phyloP scores from a whole-genome alignment of 257 asterid genomes.

The Solanum bulbocastanum region DNA sequence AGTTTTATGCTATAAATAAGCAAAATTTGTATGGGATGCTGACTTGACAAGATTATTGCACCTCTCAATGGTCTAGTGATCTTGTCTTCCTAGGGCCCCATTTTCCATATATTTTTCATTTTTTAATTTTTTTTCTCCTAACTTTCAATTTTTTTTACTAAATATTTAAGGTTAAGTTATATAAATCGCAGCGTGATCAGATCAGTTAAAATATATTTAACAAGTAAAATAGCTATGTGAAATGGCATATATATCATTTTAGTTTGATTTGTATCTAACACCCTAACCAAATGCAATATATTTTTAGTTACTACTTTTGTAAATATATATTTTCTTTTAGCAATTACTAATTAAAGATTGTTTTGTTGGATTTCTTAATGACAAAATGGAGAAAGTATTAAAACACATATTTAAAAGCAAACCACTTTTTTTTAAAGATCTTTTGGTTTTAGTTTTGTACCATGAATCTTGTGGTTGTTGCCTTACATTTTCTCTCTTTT shows the following conservation, averaged over 20 bases:
- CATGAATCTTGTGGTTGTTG: background rate
- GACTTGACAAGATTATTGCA: conserved; percentile 28
- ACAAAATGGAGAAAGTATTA: background rate
- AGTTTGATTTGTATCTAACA: background rate
- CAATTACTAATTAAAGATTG: background rate
- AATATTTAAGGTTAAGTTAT: background rate
- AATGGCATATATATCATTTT: background rate
- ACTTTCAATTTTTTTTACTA: background rate
- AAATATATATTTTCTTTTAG: background rate
- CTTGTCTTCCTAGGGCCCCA: conserved; percentile 6
- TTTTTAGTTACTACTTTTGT: background rate
- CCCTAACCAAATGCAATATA: background rate
- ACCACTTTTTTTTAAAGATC: background rate
- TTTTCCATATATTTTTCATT: background rate
- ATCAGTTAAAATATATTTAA: background rate
- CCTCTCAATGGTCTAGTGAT: conserved; percentile 32
- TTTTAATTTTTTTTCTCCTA: background rate
- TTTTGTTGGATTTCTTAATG: background rate
- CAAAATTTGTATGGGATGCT: background rate
- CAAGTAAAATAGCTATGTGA: background rate
- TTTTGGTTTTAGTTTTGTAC: background rate
- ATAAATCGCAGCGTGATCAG: background rate
- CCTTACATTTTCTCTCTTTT: background rate
- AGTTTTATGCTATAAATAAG: background rate
- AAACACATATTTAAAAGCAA: background rate